phyloP scores from a whole-genome alignment of 2,329 filamentous ascomycete species.

The Fusarium penzigii region DNA sequence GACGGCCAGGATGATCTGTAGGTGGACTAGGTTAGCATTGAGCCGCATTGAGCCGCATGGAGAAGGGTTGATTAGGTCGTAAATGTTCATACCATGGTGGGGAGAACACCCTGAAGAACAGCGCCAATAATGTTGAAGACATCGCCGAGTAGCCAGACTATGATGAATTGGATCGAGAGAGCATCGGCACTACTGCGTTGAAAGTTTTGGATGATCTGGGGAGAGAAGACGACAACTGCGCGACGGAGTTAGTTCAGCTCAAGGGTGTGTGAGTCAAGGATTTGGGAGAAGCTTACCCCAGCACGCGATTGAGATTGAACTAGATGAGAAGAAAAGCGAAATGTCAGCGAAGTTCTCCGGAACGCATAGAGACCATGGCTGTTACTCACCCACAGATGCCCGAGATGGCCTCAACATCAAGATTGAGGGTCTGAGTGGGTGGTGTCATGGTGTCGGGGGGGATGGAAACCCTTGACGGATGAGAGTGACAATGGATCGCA shows the following conservation, averaged over 20 bases:
- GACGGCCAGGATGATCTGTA: constrained; percentile 79
- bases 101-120: constrained; percentile 84
- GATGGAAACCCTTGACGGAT: constrained; percentile 8
- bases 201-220: constrained; percentile 96
- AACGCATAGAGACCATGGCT: not conserved
- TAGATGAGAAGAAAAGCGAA: constrained; percentile 33
- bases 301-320: constrained; percentile 93
- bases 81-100: constrained; percentile 71
- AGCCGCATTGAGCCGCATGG: not conserved
- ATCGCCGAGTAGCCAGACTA: constrained; percentile 91
- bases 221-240: constrained; percentile 87
- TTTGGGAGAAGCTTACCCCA: constrained; percentile 55
- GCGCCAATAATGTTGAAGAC: constrained; percentile 97
- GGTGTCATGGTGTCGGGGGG: constrained; percentile 47
- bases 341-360: constrained; percentile 8
- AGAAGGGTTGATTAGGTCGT: not conserved
- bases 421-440: constrained; percentile 59
- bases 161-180: constrained; percentile 86
- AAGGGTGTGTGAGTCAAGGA: constrained; percentile 1
- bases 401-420: constrained; percentile 88
- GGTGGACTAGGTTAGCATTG: constrained; percentile 10
- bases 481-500: constrained; percentile 19
- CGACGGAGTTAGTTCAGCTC: constrained; percentile 15
- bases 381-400: constrained; percentile 78
- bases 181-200: constrained; percentile 81